These are phyloP conservation scores for Amaranthus cruentus DNA, from an alignment of 148 eudicot species.

Conservation along the genomic window DNA sequence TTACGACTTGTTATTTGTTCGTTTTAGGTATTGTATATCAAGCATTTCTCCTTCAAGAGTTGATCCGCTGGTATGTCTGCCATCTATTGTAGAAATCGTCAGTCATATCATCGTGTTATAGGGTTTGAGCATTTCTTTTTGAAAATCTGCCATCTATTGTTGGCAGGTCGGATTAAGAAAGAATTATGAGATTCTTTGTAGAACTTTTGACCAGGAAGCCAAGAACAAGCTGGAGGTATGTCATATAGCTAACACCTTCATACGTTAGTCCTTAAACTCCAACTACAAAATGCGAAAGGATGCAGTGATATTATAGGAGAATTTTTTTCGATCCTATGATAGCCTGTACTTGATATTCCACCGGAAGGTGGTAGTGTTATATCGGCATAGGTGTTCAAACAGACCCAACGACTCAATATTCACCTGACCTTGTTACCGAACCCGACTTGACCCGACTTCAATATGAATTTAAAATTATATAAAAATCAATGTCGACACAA, in stretches of 20 bases:
- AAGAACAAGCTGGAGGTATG: conserved; percentile 42
- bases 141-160: conserved; percentile 9
- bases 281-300: not conserved
- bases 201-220: conserved; percentile 65
- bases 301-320: not conserved
- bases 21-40: conserved; percentile 63
- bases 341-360: no score
- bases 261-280: not conserved
- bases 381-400: no score
- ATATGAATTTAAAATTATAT: no score
- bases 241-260: conserved; percentile 12
- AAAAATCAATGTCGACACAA: no score
- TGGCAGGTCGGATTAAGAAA: conserved; percentile 55
- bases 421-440: no score
- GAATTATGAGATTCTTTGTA: conserved; percentile 84
- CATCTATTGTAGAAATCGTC: not conserved
- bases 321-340: not conserved
- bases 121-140: not conserved
- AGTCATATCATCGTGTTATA: not conserved
- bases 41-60: conserved; percentile 82
- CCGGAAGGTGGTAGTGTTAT: no score
- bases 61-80: conserved; percentile 48
- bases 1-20: not conserved
- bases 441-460: no score
- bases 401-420: no score